These are phyloP conservation scores for Exutisphaerella laricina DNA, from an alignment of 2,329 filamentous ascomycete genomes.

Conservation along the genomic window DNA sequence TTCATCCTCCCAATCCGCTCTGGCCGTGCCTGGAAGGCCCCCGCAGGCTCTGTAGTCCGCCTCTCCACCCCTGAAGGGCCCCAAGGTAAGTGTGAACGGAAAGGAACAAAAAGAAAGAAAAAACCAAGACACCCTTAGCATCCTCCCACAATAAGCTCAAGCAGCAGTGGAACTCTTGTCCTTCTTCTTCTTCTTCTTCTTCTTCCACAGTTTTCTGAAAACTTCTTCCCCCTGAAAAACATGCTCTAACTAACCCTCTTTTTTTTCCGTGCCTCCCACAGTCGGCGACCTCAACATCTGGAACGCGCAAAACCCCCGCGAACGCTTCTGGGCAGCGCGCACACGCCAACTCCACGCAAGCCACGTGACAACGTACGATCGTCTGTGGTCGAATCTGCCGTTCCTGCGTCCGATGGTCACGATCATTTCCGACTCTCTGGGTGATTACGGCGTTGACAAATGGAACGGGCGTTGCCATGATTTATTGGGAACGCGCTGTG, in stretches of 20 bases:
- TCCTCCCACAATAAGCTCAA: too few relatives aligned
- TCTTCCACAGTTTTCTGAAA: too few relatives aligned
- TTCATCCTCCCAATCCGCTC: conserved; percentile 64
- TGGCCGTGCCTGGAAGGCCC: conserved; percentile 66
- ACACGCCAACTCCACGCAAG: conserved; percentile 73
- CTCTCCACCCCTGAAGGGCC: conserved; percentile 57
- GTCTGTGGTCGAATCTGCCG: conserved; percentile 72
- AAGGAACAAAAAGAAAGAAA: too few relatives aligned
- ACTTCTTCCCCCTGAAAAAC: too few relatives aligned
- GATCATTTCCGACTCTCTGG: conserved; percentile 60
- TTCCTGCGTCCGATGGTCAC: conserved; percentile 71
- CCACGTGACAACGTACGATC: conserved; percentile 65
- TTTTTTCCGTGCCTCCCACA: too few relatives aligned
- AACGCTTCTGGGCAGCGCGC: conserved; percentile 75
- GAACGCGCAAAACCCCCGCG: conserved; percentile 69
- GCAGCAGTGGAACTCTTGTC: too few relatives aligned
- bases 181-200: too few relatives aligned
- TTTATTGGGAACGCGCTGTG: conserved; percentile 74
- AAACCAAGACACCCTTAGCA: too few relatives aligned
- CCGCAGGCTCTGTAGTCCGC: conserved; percentile 61
- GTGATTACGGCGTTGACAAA: conserved; percentile 35
- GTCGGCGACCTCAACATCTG: conserved; percentile 81
- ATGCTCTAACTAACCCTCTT: too few relatives aligned
- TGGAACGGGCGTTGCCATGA: conserved; percentile 68
- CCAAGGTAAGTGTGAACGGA: too few relatives aligned